These are phyloP conservation scores for Cyberlindnera samutprakarnensis DNA, from an alignment of 805 yeast genomes.

Conservation along the genomic window DNA sequence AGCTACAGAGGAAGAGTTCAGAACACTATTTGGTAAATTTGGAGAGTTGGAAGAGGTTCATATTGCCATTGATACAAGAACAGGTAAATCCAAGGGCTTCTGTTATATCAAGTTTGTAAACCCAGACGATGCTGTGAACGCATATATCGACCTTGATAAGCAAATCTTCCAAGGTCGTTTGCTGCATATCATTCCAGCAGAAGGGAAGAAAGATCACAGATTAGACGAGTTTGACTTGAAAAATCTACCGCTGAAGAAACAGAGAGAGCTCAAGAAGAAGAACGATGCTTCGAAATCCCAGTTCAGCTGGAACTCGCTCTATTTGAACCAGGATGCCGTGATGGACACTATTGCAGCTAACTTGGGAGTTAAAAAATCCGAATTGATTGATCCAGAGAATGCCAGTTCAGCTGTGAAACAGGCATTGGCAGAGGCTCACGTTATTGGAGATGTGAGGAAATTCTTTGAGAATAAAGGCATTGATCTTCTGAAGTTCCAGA, in stretches of 20 bases:
- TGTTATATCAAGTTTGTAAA: slow-evolving; percentile 74
- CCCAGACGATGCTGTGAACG: slow-evolving; percentile 66
- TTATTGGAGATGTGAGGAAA: slow-evolving; percentile 81
- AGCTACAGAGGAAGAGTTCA: slow-evolving; percentile 74
- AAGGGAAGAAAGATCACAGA: slow-evolving; percentile 71
- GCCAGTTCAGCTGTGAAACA: slow-evolving; percentile 89
- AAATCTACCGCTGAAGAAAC: slow-evolving; percentile 89
- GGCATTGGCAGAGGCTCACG: slow-evolving; percentile 96
- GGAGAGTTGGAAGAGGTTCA: slow-evolving; percentile 87
- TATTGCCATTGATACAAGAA: slow-evolving; percentile 83
- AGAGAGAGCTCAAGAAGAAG: slow-evolving; percentile 74
- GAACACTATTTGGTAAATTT: slow-evolving; percentile 50
- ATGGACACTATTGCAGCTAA: slow-evolving; percentile 81
- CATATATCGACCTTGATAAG: slow-evolving; percentile 71
- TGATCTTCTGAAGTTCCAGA: slow-evolving; percentile 64
- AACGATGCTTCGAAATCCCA: slow-evolving; percentile 79
- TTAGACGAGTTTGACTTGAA: slow-evolving; percentile 88
- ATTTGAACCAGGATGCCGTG: slow-evolving; percentile 86
- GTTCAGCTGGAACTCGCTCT: slow-evolving; percentile 93
- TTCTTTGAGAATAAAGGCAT: slow-evolving; percentile 84
- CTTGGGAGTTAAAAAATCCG: slow-evolving; percentile 76
- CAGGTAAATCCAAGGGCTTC: slow-evolving; percentile 88
- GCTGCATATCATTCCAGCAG: slow-evolving; percentile 82
- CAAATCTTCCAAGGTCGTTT: slow-evolving; percentile 91
- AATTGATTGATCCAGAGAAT: slow-evolving; percentile 80